These are phyloP conservation scores for Cydonia oblonga DNA, from an alignment of 331 rosid genomes.

Conservation along the genomic window DNA sequence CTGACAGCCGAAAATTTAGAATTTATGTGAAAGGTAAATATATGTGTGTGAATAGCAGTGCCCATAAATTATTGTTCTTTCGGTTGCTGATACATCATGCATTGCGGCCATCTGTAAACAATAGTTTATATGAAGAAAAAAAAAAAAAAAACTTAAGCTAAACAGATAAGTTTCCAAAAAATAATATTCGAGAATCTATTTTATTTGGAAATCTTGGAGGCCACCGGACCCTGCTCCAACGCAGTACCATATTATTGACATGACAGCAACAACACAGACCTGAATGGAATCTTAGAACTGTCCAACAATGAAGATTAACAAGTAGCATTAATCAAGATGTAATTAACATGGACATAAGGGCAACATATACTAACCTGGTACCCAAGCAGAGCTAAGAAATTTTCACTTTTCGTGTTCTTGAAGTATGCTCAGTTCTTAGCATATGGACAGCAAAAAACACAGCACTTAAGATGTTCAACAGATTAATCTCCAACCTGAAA, in stretches of 20 bases:
- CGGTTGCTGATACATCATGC: conserved; percentile 67
- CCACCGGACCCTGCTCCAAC: conserved; percentile 37
- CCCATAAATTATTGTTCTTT: conserved; percentile 42
- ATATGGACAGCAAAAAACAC: conserved; percentile 63
- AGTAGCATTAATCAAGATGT: background rate
- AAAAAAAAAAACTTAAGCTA: background rate
- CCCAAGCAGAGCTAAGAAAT: conserved; percentile 59
- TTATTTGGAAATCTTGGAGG: background rate
- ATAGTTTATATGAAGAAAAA: background rate
- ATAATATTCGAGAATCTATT: background rate
- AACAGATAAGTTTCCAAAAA: background rate
- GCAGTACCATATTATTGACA: conserved; percentile 49
- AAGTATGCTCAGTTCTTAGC: conserved; percentile 66
- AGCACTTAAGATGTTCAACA: conserved; percentile 56
- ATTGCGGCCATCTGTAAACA: conserved; percentile 58
- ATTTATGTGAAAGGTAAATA: too few species aligned
- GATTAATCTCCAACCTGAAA: conserved; percentile 56
- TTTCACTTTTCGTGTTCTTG: conserved; percentile 47
- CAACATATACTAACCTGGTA: conserved; percentile 44
- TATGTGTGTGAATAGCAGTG: too few species aligned
- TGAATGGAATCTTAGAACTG: conserved; percentile 7
- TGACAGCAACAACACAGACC: conserved; percentile 50
- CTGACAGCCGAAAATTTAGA: too few species aligned
- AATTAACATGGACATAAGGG: background rate
- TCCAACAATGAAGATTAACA: background rate